Evolutionary conservation across 2,329 filamentous ascomycete species (phyloP).

Genomic region (Lecanicillium sp.): DNA sequence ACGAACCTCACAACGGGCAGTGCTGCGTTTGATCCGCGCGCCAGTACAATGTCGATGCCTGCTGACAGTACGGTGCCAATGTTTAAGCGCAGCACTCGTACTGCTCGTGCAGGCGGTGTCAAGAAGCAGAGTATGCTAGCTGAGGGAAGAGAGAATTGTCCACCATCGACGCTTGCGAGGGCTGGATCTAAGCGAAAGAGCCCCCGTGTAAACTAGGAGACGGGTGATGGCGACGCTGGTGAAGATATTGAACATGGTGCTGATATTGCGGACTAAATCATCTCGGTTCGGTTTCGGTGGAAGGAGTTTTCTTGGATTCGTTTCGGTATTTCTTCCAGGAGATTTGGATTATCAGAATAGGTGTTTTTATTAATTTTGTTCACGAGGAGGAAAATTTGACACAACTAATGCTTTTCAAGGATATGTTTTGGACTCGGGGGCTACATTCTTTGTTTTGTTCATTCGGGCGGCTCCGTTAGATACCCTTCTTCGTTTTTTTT

Average conservation of each 20-base stretch:
- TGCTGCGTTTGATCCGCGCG: conserved; percentile 32
- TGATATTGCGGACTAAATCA: too few relatives aligned
- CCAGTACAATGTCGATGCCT: conserved; percentile 32
- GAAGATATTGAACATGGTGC: too few relatives aligned
- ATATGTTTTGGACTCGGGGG: conserved; percentile 10
- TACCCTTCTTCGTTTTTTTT: conserved; percentile 9
- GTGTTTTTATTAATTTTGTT: too few relatives aligned
- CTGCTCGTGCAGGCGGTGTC: conserved; percentile 20
- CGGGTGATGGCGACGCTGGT: background rate
- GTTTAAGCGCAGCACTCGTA: conserved; percentile 35
- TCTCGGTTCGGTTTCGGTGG: too few relatives aligned
- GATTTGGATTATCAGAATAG: too few relatives aligned
- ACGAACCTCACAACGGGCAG: conserved; percentile 28
- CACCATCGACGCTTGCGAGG: conserved; percentile 17
- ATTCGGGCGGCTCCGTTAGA: conserved; percentile 5
- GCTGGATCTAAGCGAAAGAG: conserved; percentile 45
- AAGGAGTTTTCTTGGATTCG: too few relatives aligned
- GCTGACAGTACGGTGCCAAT: conserved; percentile 36
- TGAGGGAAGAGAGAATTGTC: conserved; percentile 45
- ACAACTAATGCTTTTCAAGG: too few relatives aligned
- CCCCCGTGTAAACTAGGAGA: conserved; percentile 34
- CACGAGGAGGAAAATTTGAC: too few relatives aligned
- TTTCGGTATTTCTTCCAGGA: too few relatives aligned
- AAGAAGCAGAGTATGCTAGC: conserved; percentile 23
- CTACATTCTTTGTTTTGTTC: conserved; percentile 8